phyloP scores from a whole-genome alignment of 1,284 basidiomycete species.

The Amanita bisporigera region DNA sequence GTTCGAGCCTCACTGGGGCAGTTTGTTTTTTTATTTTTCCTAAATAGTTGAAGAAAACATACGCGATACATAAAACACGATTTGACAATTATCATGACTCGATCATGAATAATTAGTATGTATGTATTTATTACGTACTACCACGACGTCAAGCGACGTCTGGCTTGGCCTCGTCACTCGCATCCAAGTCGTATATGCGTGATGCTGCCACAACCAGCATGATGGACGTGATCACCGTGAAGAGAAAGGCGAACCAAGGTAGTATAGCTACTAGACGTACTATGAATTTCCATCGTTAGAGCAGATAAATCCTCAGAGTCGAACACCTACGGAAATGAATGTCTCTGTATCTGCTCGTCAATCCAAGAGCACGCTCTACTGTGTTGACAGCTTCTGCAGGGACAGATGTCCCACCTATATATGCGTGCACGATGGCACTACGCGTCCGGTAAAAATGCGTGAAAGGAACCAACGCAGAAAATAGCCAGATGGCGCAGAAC shows the following conservation, averaged over 20 bases:
- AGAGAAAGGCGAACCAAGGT: slow-evolving; percentile 13
- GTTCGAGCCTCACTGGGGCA: slow-evolving; percentile 69
- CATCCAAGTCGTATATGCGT: background rate
- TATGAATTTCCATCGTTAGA: background rate
- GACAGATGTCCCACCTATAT: slow-evolving; percentile 46
- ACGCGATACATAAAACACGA: too few relatives aligned
- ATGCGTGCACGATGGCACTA: slow-evolving; percentile 53
- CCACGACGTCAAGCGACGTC: too few relatives aligned
- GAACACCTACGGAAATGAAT: slow-evolving; percentile 52
- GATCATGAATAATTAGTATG: too few relatives aligned
- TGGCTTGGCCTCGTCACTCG: too few relatives aligned
- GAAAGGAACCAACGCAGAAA: slow-evolving; percentile 59
- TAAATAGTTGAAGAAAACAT: background rate
- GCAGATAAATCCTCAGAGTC: background rate
- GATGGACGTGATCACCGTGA: slow-evolving; percentile 1
- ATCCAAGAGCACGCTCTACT: slow-evolving; percentile 48
- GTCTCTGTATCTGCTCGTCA: slow-evolving; percentile 53
- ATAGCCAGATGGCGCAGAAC: slow-evolving; percentile 56
- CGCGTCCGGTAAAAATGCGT: slow-evolving; percentile 57
- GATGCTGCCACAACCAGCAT: slow-evolving; percentile 12
- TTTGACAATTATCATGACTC: background rate
- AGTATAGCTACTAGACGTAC: slow-evolving; percentile 12
- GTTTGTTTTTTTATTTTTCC: slow-evolving; percentile 17
- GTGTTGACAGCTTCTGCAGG: slow-evolving; percentile 48
- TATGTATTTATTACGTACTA: too few relatives aligned